phyloP scores from a whole-genome alignment of 2,329 filamentous ascomycete species.

The Plenodomus lindquistii region DNA sequence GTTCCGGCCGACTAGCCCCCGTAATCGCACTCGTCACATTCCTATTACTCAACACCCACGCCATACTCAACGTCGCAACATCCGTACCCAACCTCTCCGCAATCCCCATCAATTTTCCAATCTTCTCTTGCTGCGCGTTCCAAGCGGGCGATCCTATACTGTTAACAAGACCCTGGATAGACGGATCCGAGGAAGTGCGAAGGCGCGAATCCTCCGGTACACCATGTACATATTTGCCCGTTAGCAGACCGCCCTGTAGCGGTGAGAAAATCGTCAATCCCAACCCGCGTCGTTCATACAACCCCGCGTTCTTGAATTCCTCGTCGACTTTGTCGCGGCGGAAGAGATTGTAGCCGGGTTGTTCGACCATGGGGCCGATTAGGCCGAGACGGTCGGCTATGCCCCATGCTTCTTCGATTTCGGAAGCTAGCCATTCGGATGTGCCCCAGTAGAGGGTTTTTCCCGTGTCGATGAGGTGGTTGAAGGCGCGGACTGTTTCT shows the following conservation, averaged over 20 bases:
- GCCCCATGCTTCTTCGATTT: conserved; percentile 63
- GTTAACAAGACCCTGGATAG: conserved; percentile 50
- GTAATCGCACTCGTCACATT: conserved; percentile 36
- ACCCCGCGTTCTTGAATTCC: conserved; percentile 58
- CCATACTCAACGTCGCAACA: conserved; percentile 46
- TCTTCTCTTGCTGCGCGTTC: conserved; percentile 61
- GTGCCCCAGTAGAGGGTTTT: conserved; percentile 71
- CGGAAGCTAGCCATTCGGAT: conserved; percentile 61
- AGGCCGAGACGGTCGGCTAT: conserved; percentile 63
- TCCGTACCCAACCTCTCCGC: conserved; percentile 67
- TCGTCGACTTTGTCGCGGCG: conserved; percentile 62
- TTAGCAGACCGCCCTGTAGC: conserved; percentile 60
- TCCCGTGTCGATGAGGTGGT: conserved; percentile 68
- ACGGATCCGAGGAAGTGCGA: conserved; percentile 59
- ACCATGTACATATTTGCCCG: conserved; percentile 66
- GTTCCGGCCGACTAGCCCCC: conserved; percentile 33
- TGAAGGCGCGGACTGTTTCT: conserved; percentile 71
- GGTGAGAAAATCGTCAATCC: conserved; percentile 61
- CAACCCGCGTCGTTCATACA: conserved; percentile 58
- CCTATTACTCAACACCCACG: conserved; percentile 42
- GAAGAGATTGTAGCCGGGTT: conserved; percentile 63
- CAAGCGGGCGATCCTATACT: conserved; percentile 55
- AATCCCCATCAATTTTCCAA: conserved; percentile 54
- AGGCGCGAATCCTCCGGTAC: conserved; percentile 63
- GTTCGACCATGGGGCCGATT: conserved; percentile 58